Percentiles rank a stretch among this genome's conserved stretches.
Conservation (phyloP, 208 protist genomes). For the Leptomonas seymouri region DNA sequence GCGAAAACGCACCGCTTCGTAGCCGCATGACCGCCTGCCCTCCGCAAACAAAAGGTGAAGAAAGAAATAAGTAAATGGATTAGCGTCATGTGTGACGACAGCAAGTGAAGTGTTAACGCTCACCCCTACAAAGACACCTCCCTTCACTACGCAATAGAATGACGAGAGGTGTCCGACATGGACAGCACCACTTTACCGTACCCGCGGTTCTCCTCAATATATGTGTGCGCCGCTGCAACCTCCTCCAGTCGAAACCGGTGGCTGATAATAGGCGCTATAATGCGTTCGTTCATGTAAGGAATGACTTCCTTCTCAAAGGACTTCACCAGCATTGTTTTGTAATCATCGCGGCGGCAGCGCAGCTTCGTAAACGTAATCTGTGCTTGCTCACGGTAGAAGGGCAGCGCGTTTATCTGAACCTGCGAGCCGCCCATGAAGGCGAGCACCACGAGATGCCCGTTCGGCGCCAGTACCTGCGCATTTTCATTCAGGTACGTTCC, state of each 20-base stretch:
- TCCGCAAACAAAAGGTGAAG: too few species aligned
- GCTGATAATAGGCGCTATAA: slow-evolving; percentile 54
- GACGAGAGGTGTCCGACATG: slow-evolving; percentile 10
- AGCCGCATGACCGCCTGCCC: too few species aligned
- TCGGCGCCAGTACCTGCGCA: slow-evolving; percentile 46
- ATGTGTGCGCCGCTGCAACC: slow-evolving; percentile 50
- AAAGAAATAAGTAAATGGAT: too few species aligned
- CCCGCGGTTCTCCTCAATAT: slow-evolving; percentile 52
- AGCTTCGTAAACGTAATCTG: slow-evolving; percentile 75
- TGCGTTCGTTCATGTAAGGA: slow-evolving; percentile 56
- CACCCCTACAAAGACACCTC: background rate
- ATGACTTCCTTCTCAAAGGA: slow-evolving; percentile 65
- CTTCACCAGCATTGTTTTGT: slow-evolving; percentile 56
- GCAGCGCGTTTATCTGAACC: slow-evolving; percentile 51
- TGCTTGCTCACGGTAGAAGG: slow-evolving; percentile 56
- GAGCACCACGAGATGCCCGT: slow-evolving; percentile 67
- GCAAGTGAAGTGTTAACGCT: too few species aligned
- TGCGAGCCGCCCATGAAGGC: slow-evolving; percentile 65
- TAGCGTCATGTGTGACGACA: too few species aligned
- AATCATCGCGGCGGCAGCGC: slow-evolving; percentile 52
- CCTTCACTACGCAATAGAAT: background rate
- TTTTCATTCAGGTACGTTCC: slow-evolving; percentile 72
- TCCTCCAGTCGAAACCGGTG: slow-evolving; percentile 60
- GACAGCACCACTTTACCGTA: slow-evolving; percentile 72
- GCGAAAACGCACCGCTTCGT: too few species aligned